Evolutionary conservation across 139 green algal genomes (phyloP).

Genomic region (Coelastrella sp.): DNA sequence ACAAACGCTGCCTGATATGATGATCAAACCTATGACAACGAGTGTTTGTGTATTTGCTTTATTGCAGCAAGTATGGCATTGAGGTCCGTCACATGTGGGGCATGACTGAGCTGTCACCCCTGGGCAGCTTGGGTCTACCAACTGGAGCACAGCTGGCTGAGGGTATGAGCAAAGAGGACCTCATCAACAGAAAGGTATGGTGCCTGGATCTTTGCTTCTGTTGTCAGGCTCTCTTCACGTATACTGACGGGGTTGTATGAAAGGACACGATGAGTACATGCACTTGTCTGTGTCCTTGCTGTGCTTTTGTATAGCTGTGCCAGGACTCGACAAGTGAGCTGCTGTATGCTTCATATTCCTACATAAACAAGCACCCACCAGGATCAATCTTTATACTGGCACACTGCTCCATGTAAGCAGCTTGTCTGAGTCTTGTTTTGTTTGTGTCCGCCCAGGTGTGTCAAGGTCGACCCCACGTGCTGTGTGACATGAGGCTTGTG

Average conservation of each 20-base stretch:
- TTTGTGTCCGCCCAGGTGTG: background rate
- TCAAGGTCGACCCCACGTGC: constrained; percentile 62
- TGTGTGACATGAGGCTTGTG: constrained; percentile 76
- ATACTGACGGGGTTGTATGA: no score
- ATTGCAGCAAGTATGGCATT: constrained; percentile 49
- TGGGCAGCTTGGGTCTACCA: constrained; percentile 68
- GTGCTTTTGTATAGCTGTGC: no score
- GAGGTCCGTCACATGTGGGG: constrained; percentile 79
- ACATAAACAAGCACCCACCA: no score
- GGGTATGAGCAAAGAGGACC: background rate
- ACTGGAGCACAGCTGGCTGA: constrained; percentile 55
- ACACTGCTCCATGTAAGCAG: no score
- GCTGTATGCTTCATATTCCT: no score
- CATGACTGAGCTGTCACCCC: constrained; percentile 86
- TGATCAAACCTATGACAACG: background rate
- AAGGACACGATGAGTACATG: no score
- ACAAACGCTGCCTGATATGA: background rate
- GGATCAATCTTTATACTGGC: no score
- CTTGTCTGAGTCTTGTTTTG: no score
- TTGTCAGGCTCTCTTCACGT: no score
- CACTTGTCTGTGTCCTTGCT: no score
- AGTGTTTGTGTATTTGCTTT: background rate
- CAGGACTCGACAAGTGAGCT: no score
- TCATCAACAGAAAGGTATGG: constrained; percentile 18
- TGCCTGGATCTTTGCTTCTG: background rate